These are phyloP conservation scores for Exutisphaerella laricina DNA, from an alignment of 2,329 filamentous ascomycete species.

Conservation along the genomic window DNA sequence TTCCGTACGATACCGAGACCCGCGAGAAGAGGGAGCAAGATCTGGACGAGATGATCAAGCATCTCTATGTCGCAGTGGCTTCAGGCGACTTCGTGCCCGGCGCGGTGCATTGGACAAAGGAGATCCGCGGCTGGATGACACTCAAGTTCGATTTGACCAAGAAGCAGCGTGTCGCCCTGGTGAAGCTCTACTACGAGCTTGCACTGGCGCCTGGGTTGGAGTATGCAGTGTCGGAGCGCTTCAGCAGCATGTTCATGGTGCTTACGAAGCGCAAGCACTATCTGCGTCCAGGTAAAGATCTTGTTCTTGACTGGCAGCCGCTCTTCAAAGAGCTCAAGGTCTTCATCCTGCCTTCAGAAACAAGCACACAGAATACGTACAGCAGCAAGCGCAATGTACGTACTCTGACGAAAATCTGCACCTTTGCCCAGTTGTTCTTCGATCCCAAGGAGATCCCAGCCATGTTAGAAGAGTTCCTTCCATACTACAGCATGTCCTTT, in stretches of 20 bases:
- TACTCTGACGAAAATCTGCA: slow-evolving; percentile 80
- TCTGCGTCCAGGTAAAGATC: slow-evolving; percentile 79
- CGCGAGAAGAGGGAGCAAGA: slow-evolving; percentile 71
- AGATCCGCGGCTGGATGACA: slow-evolving; percentile 89
- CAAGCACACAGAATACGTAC: slow-evolving; percentile 55
- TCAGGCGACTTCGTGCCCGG: slow-evolving; percentile 92
- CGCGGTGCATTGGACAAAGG: slow-evolving; percentile 92
- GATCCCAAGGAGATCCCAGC: slow-evolving; percentile 78
- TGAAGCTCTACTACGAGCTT: slow-evolving; percentile 91
- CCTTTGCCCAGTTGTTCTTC: slow-evolving; percentile 87
- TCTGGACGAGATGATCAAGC: slow-evolving; percentile 80
- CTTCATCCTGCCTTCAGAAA: slow-evolving; percentile 81
- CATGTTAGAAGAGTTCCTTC: slow-evolving; percentile 52
- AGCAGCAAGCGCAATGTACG: slow-evolving; percentile 58
- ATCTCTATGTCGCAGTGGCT: slow-evolving; percentile 85
- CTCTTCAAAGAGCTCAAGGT: slow-evolving; percentile 89
- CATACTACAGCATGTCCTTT: slow-evolving; percentile 84
- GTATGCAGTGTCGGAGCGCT: slow-evolving; percentile 73
- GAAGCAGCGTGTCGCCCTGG: slow-evolving; percentile 73
- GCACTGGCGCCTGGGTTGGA: slow-evolving; percentile 86
- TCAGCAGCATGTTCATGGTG: slow-evolving; percentile 93
- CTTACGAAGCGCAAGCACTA: slow-evolving; percentile 99
- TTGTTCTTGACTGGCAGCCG: slow-evolving; percentile 88
- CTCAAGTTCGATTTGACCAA: slow-evolving; percentile 96
- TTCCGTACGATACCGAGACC: slow-evolving; percentile 84